Evolutionary conservation across 768 basidiomycete species (phyloP).

Genomic region (Clavulina sp.): DNA sequence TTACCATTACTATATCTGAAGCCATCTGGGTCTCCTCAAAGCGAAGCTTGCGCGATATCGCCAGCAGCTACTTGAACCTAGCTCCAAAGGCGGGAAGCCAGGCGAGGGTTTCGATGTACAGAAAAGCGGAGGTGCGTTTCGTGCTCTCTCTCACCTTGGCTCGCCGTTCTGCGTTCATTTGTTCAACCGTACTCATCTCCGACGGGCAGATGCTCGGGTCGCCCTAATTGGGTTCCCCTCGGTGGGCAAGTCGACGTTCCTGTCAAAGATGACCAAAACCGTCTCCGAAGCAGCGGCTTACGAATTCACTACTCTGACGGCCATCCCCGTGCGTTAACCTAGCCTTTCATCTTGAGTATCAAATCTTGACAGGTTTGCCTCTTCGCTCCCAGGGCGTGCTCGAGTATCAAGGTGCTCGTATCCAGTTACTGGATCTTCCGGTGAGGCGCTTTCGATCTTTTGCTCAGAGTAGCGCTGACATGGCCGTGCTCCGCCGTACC

Average conservation of each 20-base stretch:
- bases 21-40: constrained; percentile 84
- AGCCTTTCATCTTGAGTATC: not conserved
- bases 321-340: constrained; percentile 14
- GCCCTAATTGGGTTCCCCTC: constrained; percentile 93
- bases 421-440: constrained; percentile 88
- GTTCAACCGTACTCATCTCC: not conserved
- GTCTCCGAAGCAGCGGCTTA: constrained; percentile 79
- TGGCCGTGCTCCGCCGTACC: not conserved
- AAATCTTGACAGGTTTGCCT: too few species aligned
- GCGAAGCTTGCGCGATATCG: constrained; percentile 91
- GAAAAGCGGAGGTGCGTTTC: constrained; percentile 39
- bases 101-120: constrained; percentile 84
- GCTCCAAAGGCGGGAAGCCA: constrained; percentile 50
- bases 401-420: constrained; percentile 84
- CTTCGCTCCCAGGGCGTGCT: constrained; percentile 46
- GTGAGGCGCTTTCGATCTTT: not conserved
- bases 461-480: not conserved
- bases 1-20: constrained; percentile 61
- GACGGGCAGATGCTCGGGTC: constrained; percentile 61
- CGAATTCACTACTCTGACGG: constrained; percentile 87
- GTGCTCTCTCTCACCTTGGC: not conserved
- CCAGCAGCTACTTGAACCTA: constrained; percentile 84
- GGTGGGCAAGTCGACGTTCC: constrained; percentile 79
- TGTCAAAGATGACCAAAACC: constrained; percentile 85
- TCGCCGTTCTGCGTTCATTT: not conserved